Conservation (phyloP, 805 yeast genomes). For the Kazachstania psychrophila region DNA sequence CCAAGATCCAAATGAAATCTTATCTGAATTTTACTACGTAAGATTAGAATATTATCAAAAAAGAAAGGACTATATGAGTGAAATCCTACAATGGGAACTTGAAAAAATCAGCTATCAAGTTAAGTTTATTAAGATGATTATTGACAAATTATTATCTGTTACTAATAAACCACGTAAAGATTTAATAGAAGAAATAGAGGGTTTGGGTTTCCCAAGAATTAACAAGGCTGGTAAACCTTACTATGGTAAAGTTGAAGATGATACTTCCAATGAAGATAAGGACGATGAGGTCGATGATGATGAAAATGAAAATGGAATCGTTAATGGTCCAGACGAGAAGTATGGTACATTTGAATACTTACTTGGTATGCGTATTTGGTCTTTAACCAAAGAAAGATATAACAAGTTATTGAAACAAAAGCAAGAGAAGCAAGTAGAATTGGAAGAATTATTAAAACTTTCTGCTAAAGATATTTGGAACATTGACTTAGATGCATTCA, state of each 20-base stretch:
- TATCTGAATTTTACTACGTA: constrained; percentile 75
- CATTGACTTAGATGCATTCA: constrained; percentile 68
- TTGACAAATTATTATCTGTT: constrained; percentile 60
- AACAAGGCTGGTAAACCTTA: constrained; percentile 61
- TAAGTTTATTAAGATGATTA: constrained; percentile 81
- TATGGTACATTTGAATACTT: constrained; percentile 74
- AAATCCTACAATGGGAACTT: constrained; percentile 61
- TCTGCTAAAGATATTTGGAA: constrained; percentile 86
- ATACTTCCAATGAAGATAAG: constrained; percentile 17
- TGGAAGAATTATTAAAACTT: constrained; percentile 52
- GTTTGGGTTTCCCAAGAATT: constrained; percentile 64
- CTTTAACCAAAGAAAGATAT: constrained; percentile 83
- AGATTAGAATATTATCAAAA: constrained; percentile 85
- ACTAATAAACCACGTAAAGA: constrained; percentile 64
- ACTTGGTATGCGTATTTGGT: constrained; percentile 88
- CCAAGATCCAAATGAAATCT: constrained; percentile 63
- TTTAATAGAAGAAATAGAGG: constrained; percentile 54
- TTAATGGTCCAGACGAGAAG: constrained; percentile 40
- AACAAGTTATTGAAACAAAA: constrained; percentile 67
- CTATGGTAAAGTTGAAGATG: constrained; percentile 33
- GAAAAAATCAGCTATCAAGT: constrained; percentile 76
- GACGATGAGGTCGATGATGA: constrained; percentile 36
- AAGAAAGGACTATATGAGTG: constrained; percentile 73
- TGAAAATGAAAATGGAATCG: constrained; percentile 28
- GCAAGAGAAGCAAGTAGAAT: constrained; percentile 61